A percentile compares a stretch with the other conserved stretches of the same genome.
These are phyloP conservation scores for Berberis vulgaris DNA, from an alignment of 164 flowering plant genomes.

Conservation along the genomic window DNA sequence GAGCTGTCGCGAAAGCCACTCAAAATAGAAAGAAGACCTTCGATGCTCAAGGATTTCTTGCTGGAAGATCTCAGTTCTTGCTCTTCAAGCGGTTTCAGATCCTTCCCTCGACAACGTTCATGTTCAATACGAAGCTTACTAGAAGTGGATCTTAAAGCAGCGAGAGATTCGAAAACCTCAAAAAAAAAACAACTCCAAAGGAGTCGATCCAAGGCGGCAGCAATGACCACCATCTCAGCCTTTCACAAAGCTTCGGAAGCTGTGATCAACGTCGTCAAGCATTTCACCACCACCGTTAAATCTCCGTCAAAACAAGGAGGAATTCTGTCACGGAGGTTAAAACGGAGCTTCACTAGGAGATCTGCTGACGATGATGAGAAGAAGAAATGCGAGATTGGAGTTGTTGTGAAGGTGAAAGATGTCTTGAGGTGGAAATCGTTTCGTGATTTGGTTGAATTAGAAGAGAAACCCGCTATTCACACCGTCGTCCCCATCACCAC, in stretches of 20 bases:
- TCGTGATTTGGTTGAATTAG: conserved; percentile 22
- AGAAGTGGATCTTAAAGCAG: conserved; percentile 31
- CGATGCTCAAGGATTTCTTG: conserved; percentile 58
- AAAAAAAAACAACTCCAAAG: not conserved
- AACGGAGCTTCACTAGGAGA: conserved; percentile 37
- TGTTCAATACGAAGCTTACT: conserved; percentile 43
- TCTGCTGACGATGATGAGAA: not conserved
- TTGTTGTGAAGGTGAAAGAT: conserved; percentile 21
- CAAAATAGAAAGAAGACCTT: conserved; percentile 14
- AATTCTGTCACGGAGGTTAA: conserved; percentile 34
- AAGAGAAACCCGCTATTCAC: conserved; percentile 16
- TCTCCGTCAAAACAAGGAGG: conserved; percentile 20
- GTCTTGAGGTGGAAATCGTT: conserved; percentile 45
- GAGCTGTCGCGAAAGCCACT: not conserved
- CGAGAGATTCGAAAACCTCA: not conserved
- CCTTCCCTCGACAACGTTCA: conserved; percentile 45
- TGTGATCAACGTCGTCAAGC: conserved; percentile 43
- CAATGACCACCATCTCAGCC: conserved; percentile 28
- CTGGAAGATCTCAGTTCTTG: conserved; percentile 57
- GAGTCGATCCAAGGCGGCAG: conserved; percentile 15
- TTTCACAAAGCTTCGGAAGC: conserved; percentile 50
- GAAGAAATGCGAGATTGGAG: conserved; percentile 8
- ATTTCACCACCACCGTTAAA: conserved; percentile 8
- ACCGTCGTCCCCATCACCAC: conserved; percentile 5
- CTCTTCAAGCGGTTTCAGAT: conserved; percentile 58